A percentile compares a stretch with the other conserved stretches of the same genome.
Conservation (phyloP, 192 early-diverging fungal species). For the Pilaira anomala region DNA sequence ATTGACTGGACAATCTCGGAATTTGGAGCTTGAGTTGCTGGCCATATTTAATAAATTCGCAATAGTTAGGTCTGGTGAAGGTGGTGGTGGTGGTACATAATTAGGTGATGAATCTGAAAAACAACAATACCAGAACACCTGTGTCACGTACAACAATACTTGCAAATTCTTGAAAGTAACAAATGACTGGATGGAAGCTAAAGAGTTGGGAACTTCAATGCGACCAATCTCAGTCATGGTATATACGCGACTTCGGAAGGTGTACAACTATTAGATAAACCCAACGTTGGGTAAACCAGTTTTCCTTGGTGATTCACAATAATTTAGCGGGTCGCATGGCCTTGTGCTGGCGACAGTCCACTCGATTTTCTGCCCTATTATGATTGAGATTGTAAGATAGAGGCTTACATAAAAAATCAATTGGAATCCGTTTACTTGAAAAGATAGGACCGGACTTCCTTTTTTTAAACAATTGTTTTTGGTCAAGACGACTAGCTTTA, state of each 20-base stretch:
- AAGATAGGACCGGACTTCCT: neutral
- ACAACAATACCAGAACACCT: neutral
- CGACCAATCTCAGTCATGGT: conserved; percentile 11
- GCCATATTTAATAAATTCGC: conserved; percentile 1
- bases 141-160: conserved; percentile 1
- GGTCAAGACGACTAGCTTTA: conserved; percentile 9
- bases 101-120: neutral
- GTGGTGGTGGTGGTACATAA: neutral
- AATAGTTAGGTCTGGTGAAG: conserved; percentile 7
- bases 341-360: no score
- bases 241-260: neutral
- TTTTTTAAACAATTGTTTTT: conserved; percentile 15
- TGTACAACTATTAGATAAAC: no score
- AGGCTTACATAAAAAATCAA: conserved; percentile 10
- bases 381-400: no score
- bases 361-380: no score
- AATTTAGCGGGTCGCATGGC: no score
- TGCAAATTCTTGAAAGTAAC: neutral
- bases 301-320: no score
- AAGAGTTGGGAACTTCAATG: conserved; percentile 1
- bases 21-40: conserved; percentile 13
- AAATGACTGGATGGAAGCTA: neutral
- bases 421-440: conserved; percentile 10
- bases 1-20: conserved; percentile 7
- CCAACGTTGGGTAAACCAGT: no score